These are phyloP conservation scores for Tricholoma terreum DNA, from an alignment of 768 basidiomycete genomes.

Conservation along the genomic window DNA sequence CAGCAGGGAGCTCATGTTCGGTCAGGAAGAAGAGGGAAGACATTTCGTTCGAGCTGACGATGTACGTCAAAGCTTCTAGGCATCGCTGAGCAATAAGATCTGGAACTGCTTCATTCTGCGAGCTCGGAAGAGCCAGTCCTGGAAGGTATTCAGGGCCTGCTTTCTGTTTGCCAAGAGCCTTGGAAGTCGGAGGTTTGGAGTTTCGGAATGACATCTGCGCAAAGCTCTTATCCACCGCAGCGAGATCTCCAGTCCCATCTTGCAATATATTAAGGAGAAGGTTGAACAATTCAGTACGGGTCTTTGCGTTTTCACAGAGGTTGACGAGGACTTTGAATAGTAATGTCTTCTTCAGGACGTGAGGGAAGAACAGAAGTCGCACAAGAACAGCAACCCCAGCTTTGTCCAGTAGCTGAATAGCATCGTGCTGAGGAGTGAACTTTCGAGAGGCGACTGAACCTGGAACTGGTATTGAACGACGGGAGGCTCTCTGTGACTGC, in stretches of 20 bases:
- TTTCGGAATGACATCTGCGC: slow-evolving; percentile 82
- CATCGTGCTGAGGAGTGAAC: slow-evolving; percentile 65
- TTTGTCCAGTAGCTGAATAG: slow-evolving; percentile 91
- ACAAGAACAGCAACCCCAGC: slow-evolving; percentile 84
- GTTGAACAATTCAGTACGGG: slow-evolving; percentile 90
- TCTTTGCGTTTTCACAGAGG: slow-evolving; percentile 91
- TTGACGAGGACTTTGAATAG: slow-evolving; percentile 91
- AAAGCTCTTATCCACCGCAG: slow-evolving; percentile 90
- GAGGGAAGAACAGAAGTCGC: slow-evolving; percentile 94
- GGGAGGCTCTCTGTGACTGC: slow-evolving; percentile 30
- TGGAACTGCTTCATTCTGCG: slow-evolving; percentile 79
- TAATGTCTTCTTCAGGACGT: slow-evolving; percentile 79
- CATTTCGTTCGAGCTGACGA: slow-evolving; percentile 80
- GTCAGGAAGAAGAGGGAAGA: slow-evolving; percentile 93
- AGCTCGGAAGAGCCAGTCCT: slow-evolving; percentile 46
- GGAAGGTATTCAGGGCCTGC: slow-evolving; percentile 49
- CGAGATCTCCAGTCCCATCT: slow-evolving; percentile 91
- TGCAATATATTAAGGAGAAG: slow-evolving; percentile 91
- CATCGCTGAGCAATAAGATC: slow-evolving; percentile 93
- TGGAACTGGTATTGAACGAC: slow-evolving; percentile 26
- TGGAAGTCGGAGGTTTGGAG: slow-evolving; percentile 49
- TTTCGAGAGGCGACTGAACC: slow-evolving; percentile 42
- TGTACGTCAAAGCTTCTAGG: slow-evolving; percentile 84
- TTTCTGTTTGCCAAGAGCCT: slow-evolving; percentile 70
- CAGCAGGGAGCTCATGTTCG: slow-evolving; percentile 88